phyloP scores from a whole-genome alignment of 2,329 filamentous ascomycete genomes.

The Stenocarpella maydis region DNA sequence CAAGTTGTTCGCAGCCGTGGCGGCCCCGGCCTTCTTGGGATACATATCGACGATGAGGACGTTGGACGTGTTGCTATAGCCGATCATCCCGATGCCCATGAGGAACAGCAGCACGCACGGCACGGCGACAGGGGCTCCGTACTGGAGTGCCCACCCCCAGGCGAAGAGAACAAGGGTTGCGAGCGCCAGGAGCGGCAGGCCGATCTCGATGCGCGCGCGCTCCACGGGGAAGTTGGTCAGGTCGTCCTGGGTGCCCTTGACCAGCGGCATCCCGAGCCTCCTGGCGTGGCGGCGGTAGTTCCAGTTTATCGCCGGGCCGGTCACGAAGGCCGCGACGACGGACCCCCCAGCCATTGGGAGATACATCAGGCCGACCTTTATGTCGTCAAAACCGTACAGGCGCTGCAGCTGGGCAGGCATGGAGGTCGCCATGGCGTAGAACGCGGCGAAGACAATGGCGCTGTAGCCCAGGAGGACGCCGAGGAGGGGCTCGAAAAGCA shows the following conservation, averaged over 20 bases:
- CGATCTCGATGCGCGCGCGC: conserved; percentile 57
- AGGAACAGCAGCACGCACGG: conserved; percentile 56
- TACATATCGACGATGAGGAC: conserved; percentile 65
- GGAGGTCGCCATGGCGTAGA: conserved; percentile 56
- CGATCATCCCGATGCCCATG: conserved; percentile 58
- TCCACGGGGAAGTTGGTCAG: conserved; percentile 61
- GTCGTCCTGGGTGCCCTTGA: conserved; percentile 60
- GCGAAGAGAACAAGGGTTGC: conserved; percentile 54
- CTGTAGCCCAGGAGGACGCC: conserved; percentile 55
- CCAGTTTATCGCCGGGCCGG: conserved; percentile 68
- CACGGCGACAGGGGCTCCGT: conserved; percentile 52
- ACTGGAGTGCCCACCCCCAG: conserved; percentile 63
- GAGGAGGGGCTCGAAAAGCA: conserved; percentile 85
- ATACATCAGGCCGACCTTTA: conserved; percentile 62
- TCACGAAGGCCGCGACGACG: conserved; percentile 53
- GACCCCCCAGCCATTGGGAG: conserved; percentile 60
- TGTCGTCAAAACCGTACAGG: conserved; percentile 68
- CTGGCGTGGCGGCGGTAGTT: conserved; percentile 72
- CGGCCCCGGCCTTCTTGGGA: conserved; percentile 59
- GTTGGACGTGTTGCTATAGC: conserved; percentile 61
- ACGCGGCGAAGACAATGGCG: conserved; percentile 57
- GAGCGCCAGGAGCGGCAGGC: conserved; percentile 59
- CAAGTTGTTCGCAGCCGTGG: conserved; percentile 65
- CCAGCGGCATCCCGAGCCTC: conserved; percentile 59
- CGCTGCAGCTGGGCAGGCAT: conserved; percentile 52